phyloP scores from a whole-genome alignment of 2,329 filamentous ascomycete species.

The Tolypocladium inflatum region DNA sequence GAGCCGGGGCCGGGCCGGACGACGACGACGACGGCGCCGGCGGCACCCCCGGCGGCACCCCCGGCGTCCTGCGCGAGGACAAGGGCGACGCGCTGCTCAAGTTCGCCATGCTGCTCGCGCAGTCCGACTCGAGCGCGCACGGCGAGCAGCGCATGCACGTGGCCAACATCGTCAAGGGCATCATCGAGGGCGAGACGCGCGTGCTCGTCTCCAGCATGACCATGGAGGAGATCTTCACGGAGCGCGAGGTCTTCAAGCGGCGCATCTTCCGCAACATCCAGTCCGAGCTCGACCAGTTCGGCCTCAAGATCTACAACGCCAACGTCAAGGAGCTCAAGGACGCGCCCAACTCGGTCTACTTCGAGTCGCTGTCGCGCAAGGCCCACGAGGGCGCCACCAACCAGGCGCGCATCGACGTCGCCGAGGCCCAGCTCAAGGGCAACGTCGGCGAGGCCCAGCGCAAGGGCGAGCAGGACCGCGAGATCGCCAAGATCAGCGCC shows the following conservation, averaged over 20 bases:
- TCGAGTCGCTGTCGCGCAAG: slow-evolving; percentile 71
- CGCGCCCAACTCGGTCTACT: slow-evolving; percentile 73
- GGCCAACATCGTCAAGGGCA: slow-evolving; percentile 78
- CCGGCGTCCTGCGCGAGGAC: slow-evolving; percentile 32
- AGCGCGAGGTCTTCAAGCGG: slow-evolving; percentile 67
- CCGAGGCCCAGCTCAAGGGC: slow-evolving; percentile 54
- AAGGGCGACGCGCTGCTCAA: slow-evolving; percentile 60
- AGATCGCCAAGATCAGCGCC: slow-evolving; percentile 81
- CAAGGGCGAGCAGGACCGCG: slow-evolving; percentile 71
- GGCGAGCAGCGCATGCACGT: slow-evolving; percentile 47
- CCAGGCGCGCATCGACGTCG: slow-evolving; percentile 61
- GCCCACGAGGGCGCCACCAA: slow-evolving; percentile 79
- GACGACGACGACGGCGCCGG: slow-evolving; percentile 10
- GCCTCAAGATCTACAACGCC: slow-evolving; percentile 60
- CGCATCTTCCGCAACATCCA: slow-evolving; percentile 70
- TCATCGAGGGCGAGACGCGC: slow-evolving; percentile 81
- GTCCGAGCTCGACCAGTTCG: slow-evolving; percentile 71
- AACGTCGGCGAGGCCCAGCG: slow-evolving; percentile 71
- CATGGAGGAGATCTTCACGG: slow-evolving; percentile 85
- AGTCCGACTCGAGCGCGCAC: slow-evolving; percentile 35
- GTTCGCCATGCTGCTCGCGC: slow-evolving; percentile 72
- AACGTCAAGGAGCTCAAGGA: slow-evolving; percentile 82
- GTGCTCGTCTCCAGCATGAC: slow-evolving; percentile 80
- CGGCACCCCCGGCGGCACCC: not conserved
- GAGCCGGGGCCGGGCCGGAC: slow-evolving; percentile 2